phyloP scores from a whole-genome alignment of 108 stramenopile genomes.

The Cylindrotheca fusiformis region DNA sequence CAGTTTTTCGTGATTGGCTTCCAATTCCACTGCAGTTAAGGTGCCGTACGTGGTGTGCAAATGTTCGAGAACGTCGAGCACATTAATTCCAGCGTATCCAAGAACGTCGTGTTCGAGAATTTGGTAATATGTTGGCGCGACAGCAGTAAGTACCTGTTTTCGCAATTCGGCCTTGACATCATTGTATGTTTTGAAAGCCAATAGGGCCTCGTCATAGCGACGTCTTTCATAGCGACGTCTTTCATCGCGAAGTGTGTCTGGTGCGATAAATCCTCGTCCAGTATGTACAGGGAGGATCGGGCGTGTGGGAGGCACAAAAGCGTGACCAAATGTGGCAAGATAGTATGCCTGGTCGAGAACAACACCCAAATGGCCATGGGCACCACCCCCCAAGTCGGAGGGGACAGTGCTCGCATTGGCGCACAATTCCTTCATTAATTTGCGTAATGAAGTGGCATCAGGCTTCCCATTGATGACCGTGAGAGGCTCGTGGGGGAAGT shows the following conservation, averaged over 20 bases:
- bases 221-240: too few relatives aligned
- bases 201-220: not conserved
- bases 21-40: not conserved
- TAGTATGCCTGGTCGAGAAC: not conserved
- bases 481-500: not conserved
- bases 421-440: not conserved
- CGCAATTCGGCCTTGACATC: not conserved
- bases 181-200: not conserved
- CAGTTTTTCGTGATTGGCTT: conserved; percentile 1
- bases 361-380: conserved; percentile 8
- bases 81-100: not conserved
- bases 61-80: conserved; percentile 9
- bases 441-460: not conserved
- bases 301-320: not conserved
- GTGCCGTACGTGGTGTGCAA: conserved; percentile 8
- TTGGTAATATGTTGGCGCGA: not conserved
- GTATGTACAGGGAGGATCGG: not conserved
- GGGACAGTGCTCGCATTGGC: conserved; percentile 10
- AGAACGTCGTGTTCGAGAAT: not conserved
- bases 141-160: conserved; percentile 1
- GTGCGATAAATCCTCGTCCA: not conserved
- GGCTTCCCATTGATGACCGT: conserved; percentile 3
- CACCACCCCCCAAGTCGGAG: conserved; percentile 9
- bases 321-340: not conserved
- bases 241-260: not conserved